Base-by-base conservation (phyloP, 164 flowering plant species). In the Magnolia sinica region DNA sequence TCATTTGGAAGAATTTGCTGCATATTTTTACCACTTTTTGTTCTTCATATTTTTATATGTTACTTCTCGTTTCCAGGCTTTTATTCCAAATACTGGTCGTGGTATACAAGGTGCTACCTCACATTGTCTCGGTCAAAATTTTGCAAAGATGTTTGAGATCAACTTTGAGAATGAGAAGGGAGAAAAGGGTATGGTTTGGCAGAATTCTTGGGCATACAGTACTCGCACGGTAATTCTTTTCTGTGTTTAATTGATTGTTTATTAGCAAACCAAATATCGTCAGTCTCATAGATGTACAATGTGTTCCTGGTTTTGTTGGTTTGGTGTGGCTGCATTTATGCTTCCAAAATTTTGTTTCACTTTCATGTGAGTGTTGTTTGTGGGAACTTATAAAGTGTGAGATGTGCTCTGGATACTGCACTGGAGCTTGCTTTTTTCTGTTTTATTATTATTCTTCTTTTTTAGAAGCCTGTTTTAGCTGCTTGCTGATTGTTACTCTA, bases 51-150 rank as follows among this genome's bases (percentile, higher is more conserved):
- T 55, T 55, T 1, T 77, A 13, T 50, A 27, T 49, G 1, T 49
- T 67, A 49, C 19, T 50, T 37, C 58, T 64, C 49, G 2, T 20
- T 49, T 29, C 78, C 79, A 96, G 99, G 98, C 98, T 50, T 96
- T 96, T 85, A 86, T 96, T 79, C 98, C 99, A 66, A 91, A 90
- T 76, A 96, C 97, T 74, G 99, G 99, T 20, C 97, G 98, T 82
- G 98, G 97, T 66, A 78, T 96, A 69, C 99, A 96, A 88, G 99
- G 98, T 76, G 99, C 99, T 45, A 94, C 98, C 27, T 96, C 99
- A 9, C 98, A 96, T 84, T 94, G 99, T 79, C 83, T 96, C 79
- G 99, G 99, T 50, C 99, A 96, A 80, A 96, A 94, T 85, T 96
- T 96, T 82, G 95, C 99, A 24, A 94, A 94, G 75, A 94, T 94